A percentile compares a stretch with the other conserved stretches of the same genome.
Evolutionary conservation across 257 asterid species (phyloP).

Genomic region (Primulina eburnea): DNA sequence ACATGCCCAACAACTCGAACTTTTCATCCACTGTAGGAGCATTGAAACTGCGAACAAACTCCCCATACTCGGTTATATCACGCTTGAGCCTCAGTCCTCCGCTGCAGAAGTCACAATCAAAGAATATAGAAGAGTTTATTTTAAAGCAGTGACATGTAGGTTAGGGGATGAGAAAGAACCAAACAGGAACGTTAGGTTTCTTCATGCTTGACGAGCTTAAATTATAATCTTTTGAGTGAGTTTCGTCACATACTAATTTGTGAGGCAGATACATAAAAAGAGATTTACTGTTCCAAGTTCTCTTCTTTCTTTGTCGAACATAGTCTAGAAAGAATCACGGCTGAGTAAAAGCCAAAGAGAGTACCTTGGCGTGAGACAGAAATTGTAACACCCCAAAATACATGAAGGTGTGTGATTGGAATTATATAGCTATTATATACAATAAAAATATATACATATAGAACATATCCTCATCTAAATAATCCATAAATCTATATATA

Average conservation of each 20-base stretch:
- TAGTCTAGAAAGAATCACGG: neutral
- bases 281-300: neutral
- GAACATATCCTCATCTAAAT: too few relatives aligned
- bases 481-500: too few relatives aligned
- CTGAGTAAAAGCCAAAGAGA: too few relatives aligned
- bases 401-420: too few relatives aligned
- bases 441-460: too few relatives aligned
- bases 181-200: neutral
- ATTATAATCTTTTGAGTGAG: too few relatives aligned
- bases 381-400: too few relatives aligned
- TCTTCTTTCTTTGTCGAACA: neutral
- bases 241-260: neutral
- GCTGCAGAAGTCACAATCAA: conserved; percentile 40
- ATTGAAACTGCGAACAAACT: conserved; percentile 90
- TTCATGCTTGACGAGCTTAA: neutral
- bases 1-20: conserved; percentile 94
- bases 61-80: conserved; percentile 98
- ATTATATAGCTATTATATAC: too few relatives aligned
- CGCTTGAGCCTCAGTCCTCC: conserved; percentile 99
- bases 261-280: neutral
- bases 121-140: conserved; percentile 1
- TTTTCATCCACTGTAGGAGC: conserved; percentile 98
- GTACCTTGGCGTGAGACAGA: too few relatives aligned
- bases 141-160: neutral
- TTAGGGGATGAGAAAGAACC: neutral